These are phyloP conservation scores for Lichtheimia corymbifera DNA, from an alignment of 371 early-diverging fungal genomes.

Conservation along the genomic window DNA sequence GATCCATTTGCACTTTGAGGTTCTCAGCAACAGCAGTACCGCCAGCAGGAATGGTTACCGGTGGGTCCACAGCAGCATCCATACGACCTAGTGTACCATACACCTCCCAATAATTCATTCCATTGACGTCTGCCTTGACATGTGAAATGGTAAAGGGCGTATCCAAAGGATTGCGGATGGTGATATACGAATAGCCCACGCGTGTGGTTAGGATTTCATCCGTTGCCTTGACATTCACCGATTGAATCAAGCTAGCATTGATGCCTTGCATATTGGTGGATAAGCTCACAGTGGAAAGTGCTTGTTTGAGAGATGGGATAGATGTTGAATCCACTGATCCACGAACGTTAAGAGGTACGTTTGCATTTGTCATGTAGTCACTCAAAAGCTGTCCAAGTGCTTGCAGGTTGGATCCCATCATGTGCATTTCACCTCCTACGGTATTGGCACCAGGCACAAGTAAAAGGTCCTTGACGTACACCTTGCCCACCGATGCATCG, in stretches of 20 bases:
- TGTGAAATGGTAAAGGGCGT: neutral
- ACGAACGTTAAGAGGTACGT: constrained; percentile 43
- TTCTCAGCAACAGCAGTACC: neutral
- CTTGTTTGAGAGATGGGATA: constrained; percentile 45
- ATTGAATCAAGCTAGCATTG: constrained; percentile 6
- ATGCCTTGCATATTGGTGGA: constrained; percentile 46
- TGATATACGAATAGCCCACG: neutral
- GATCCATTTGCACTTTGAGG: neutral
- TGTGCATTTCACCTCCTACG: constrained; percentile 27
- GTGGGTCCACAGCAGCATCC: neutral
- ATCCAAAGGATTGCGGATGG: neutral
- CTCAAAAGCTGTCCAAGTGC: constrained; percentile 27
- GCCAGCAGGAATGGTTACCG: neutral
- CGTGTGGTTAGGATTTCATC: neutral
- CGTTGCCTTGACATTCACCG: neutral
- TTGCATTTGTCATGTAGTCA: constrained; percentile 38
- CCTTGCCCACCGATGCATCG: constrained; percentile 16
- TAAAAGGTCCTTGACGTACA: constrained; percentile 25
- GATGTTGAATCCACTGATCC: constrained; percentile 42
- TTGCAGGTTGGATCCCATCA: constrained; percentile 15
- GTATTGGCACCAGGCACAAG: constrained; percentile 27
- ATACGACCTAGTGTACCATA: neutral
- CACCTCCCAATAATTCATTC: neutral
- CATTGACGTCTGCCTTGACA: neutral
- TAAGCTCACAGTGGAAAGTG: constrained; percentile 41